Evolutionary conservation across 345 rosid genomes (phyloP), one percentile per base, ranked within the genome.

Genomic region (Dipteronia dyeriana): DNA sequence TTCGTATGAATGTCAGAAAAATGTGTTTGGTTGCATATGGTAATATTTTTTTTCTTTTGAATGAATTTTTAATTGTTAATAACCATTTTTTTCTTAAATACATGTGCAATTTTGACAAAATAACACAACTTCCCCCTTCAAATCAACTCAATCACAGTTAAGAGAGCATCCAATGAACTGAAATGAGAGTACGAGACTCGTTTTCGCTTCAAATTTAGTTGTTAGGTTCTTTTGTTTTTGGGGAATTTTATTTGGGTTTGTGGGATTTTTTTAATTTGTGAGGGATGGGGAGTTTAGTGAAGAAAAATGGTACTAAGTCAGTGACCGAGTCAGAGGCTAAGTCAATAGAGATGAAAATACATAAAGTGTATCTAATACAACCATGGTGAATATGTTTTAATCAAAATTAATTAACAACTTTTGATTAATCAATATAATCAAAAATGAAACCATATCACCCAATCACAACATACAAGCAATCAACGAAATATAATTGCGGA

Each of bases 261-360:
- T 20, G 63, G 26, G 54, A 20, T 20, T 65, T 53, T 12, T n/a
- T 31, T 20, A 39, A 65, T 70, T 61, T 53, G 12, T 0, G 23
- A 47, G 65, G 13, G 29, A 95, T 95, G 98, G 92, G 90, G 76
- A 86, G 75, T 79, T 77, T 78, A 43, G 88, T 62, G 82, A 90
- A 87, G 88, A 84, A 75, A 87, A 81, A 82, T 54, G 82, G 85
- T 20, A 60, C 70, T 72, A 86, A 84, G 71, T 80, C 88, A 1
- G 76, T 80, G 56, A 82, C 84, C 25, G 92, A 87, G 81, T 82
- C 87, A 9, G 75, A 82, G 31, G 80, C 84, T 3, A 94, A 87
- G 76, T 90, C 92, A 17, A 88, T 84, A 56, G 88, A 79, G 81
- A 88, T n/a, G n/a, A n/a, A n/a, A n/a, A n/a, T n/a, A n/a, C n/a